These are phyloP conservation scores for Aspergillus homomorphus DNA, from an alignment of 495 filamentous ascomycete genomes.

Conservation along the genomic window DNA sequence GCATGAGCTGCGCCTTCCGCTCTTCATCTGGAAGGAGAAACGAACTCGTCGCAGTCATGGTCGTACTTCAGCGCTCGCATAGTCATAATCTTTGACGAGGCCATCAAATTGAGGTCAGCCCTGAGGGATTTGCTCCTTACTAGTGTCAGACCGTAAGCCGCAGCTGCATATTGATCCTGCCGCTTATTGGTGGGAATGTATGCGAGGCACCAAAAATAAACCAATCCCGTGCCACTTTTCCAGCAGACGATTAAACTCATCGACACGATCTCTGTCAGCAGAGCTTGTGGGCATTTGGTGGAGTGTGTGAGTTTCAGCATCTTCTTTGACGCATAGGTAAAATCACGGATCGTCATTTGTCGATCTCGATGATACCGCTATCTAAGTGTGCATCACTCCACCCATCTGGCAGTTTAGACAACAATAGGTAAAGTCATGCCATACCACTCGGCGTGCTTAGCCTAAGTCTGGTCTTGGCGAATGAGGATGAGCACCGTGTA, in stretches of 20 bases:
- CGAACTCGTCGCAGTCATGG: not conserved
- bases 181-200: not conserved
- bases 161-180: not conserved
- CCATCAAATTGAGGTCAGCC: slow-evolving; percentile 8
- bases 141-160: not conserved
- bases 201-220: not conserved
- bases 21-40: slow-evolving; percentile 11
- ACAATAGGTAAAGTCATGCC: not conserved
- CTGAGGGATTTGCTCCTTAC: not conserved
- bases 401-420: not conserved
- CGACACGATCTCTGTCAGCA: no score
- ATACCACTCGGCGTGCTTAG: not conserved
- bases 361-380: not conserved
- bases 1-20: slow-evolving; percentile 10
- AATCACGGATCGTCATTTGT: no score
- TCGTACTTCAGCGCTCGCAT: not conserved
- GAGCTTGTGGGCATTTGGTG: not conserved
- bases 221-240: not conserved
- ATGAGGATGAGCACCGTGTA: not conserved
- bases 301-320: not conserved
- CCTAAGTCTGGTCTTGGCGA: not conserved
- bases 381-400: not conserved
- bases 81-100: not conserved
- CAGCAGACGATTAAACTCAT: not conserved
- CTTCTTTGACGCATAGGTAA: no score